phyloP scores from a whole-genome alignment of 495 filamentous ascomycete genomes.

The Cetradonia linearis region DNA sequence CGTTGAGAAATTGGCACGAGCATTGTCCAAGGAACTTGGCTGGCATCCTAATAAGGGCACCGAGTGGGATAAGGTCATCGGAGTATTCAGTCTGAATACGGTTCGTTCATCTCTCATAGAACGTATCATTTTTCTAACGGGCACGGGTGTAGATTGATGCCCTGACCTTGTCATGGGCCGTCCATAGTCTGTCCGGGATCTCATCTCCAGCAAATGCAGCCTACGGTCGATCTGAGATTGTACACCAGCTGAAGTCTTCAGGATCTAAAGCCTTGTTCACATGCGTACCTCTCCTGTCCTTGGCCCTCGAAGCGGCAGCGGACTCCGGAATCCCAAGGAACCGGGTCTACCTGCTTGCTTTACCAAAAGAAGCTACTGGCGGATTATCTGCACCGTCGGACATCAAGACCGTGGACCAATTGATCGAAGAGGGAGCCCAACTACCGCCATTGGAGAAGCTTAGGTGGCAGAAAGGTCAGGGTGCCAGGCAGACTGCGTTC shows the following conservation, averaged over 20 bases:
- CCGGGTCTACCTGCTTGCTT: slow-evolving; percentile 62
- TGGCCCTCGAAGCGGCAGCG: slow-evolving; percentile 58
- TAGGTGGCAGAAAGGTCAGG: slow-evolving; percentile 64
- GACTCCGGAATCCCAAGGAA: slow-evolving; percentile 57
- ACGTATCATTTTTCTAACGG: slow-evolving; percentile 7
- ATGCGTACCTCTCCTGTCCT: slow-evolving; percentile 61
- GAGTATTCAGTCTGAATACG: slow-evolving; percentile 70
- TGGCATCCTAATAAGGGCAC: slow-evolving; percentile 65
- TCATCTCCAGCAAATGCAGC: slow-evolving; percentile 74
- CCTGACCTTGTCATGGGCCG: slow-evolving; percentile 61
- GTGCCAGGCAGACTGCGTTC: slow-evolving; percentile 65
- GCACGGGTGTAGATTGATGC: slow-evolving; percentile 58
- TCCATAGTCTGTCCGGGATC: slow-evolving; percentile 67
- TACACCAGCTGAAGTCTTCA: slow-evolving; percentile 68
- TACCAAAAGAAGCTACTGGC: slow-evolving; percentile 46
- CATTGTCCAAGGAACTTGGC: slow-evolving; percentile 59
- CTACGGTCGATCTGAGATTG: slow-evolving; percentile 65
- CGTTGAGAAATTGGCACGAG: slow-evolving; percentile 59
- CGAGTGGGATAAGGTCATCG: slow-evolving; percentile 80
- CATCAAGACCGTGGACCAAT: slow-evolving; percentile 61
- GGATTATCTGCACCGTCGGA: slow-evolving; percentile 37
- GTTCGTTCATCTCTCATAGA: slow-evolving; percentile 36
- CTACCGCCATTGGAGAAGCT: slow-evolving; percentile 54
- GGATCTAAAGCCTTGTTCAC: slow-evolving; percentile 70
- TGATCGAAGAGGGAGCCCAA: slow-evolving; percentile 54